phyloP scores from a whole-genome alignment of 2,329 filamentous ascomycete genomes.

The Hymenoscyphus scutula region DNA sequence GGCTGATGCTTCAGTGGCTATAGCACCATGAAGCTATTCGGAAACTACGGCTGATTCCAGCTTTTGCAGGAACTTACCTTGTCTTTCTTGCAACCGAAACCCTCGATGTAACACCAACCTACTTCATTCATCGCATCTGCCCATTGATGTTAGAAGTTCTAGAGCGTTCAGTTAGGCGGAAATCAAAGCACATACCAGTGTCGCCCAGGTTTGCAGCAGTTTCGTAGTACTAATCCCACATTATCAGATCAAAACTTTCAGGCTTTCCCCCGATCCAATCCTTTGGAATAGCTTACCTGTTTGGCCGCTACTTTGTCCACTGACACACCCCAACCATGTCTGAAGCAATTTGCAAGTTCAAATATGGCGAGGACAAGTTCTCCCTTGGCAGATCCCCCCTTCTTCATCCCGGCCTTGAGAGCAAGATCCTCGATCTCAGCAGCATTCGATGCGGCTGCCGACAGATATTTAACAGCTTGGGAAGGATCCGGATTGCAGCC shows the following conservation, averaged over 20 bases:
- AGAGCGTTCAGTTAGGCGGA: slow-evolving; percentile 18
- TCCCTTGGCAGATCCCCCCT: slow-evolving; percentile 91
- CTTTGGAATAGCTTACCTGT: slow-evolving; percentile 46
- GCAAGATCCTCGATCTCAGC: slow-evolving; percentile 84
- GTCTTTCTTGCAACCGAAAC: slow-evolving; percentile 97
- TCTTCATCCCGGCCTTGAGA: slow-evolving; percentile 82
- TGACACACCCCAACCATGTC: slow-evolving; percentile 88
- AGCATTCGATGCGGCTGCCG: slow-evolving; percentile 84
- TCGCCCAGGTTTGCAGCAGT: slow-evolving; percentile 96
- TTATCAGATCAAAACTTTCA: slow-evolving; percentile 25
- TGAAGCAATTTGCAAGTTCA: slow-evolving; percentile 89
- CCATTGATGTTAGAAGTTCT: slow-evolving; percentile 29
- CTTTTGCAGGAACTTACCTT: slow-evolving; percentile 66
- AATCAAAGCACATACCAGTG: slow-evolving; percentile 52
- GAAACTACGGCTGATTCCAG: slow-evolving; percentile 21
- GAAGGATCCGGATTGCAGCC: slow-evolving; percentile 72
- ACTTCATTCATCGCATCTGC: slow-evolving; percentile 95
- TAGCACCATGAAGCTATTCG: slow-evolving; percentile 29
- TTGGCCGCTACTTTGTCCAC: slow-evolving; percentile 84
- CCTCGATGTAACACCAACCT: slow-evolving; percentile 92
- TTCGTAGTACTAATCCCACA: slow-evolving; percentile 78
- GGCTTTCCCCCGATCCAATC: slow-evolving; percentile 29
- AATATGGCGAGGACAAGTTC: slow-evolving; percentile 96
- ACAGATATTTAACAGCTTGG: slow-evolving; percentile 78
- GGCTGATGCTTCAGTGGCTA: slow-evolving; percentile 28